These are phyloP conservation scores for Rubia tinctorum DNA, from an alignment of 305 asterid genomes.

Conservation along the genomic window DNA sequence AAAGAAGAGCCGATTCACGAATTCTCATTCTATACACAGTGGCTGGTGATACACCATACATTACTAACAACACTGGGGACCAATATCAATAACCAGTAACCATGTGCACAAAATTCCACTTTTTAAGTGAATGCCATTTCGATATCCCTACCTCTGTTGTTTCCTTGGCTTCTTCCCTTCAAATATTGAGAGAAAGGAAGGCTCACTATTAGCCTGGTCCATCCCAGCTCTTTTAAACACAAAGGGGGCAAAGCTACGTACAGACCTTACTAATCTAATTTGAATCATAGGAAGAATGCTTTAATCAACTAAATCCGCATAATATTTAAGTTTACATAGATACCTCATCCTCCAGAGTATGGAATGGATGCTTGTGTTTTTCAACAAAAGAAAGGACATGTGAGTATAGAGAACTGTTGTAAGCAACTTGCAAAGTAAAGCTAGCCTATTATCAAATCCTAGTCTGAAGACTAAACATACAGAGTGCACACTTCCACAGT, in stretches of 20 bases:
- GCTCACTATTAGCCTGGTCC: conserved; percentile 3
- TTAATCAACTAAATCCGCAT: background rate
- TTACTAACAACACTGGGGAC: background rate
- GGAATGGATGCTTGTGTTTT: background rate
- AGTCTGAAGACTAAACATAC: background rate
- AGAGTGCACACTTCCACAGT: background rate
- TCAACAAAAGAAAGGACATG: background rate
- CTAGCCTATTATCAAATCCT: background rate
- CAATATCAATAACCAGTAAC: background rate
- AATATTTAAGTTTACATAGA: background rate
- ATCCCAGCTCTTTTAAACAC: background rate
- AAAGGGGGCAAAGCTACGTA: background rate
- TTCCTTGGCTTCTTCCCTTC: background rate
- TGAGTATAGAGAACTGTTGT: background rate
- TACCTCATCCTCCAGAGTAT: background rate
- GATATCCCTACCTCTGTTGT: background rate
- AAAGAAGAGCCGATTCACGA: background rate
- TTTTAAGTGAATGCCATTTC: background rate
- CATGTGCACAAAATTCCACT: background rate
- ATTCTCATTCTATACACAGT: background rate
- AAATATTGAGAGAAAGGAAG: background rate
- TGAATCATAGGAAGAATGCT: background rate
- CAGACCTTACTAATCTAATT: background rate
- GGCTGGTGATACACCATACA: background rate
- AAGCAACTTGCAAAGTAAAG: background rate